phyloP scores from a whole-genome alignment of 345 rosid genomes.

The Nephelium lappaceum region DNA sequence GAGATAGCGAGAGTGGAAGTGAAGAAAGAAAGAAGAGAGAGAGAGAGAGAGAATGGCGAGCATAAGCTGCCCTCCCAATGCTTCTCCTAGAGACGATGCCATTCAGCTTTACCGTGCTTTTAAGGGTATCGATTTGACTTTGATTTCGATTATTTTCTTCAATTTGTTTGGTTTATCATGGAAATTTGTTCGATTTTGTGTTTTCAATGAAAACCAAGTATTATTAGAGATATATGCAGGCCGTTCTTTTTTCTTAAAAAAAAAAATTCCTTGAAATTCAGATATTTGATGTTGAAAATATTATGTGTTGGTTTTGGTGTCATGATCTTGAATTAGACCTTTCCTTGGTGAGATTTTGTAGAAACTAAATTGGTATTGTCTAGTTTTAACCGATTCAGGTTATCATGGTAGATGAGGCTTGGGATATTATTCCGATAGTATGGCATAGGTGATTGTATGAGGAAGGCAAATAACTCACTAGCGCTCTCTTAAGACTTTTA shows the following conservation, averaged over 20 bases:
- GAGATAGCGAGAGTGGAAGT: not conserved
- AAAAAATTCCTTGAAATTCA: not conserved
- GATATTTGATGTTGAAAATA: not conserved
- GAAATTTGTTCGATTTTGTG: not conserved
- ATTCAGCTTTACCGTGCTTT: constrained; percentile 60
- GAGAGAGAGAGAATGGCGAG: constrained; percentile 40
- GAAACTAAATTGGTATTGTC: not conserved
- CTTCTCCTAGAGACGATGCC: constrained; percentile 63
- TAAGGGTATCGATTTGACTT: constrained; percentile 43
- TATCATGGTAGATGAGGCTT: too few relatives aligned
- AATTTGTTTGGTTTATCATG: not conserved
- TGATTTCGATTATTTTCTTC: not conserved
- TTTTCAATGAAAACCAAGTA: not conserved
- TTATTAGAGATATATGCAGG: not conserved
- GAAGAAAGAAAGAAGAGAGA: not conserved
- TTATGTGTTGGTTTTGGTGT: not conserved
- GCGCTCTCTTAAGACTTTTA: too few relatives aligned
- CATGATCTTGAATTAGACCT: not conserved
- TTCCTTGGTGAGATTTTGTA: not conserved
- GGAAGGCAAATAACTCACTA: too few relatives aligned
- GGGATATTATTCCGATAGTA: too few relatives aligned
- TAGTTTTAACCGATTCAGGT: not conserved
- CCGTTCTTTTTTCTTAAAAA: not conserved
- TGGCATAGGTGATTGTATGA: too few relatives aligned
- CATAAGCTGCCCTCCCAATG: constrained; percentile 45